Base-by-base conservation (phyloP, 2,329 filamentous ascomycete genomes). In the Rutstroemia sydowiana region DNA sequence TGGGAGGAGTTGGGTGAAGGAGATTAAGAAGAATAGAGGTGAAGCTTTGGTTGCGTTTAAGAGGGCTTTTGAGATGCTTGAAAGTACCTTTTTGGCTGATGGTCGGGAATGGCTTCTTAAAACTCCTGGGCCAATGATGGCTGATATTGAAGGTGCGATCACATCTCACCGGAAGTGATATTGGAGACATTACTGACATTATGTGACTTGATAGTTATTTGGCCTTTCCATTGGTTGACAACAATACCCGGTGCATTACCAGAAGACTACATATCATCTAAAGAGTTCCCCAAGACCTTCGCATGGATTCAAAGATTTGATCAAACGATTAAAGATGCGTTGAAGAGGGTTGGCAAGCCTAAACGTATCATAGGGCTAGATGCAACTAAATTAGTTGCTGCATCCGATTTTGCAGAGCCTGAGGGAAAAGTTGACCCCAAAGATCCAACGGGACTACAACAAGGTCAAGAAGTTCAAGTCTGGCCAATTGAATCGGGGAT, bases 211-310 rank as follows among this genome's bases (percentile, higher is more conserved):
- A 14, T 52, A 75, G 73, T 77, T 40, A 69, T 85, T 11, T 88
- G 81, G 82, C 74, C 77, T 0, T 75, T 88, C 57, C 76, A 84
- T 65, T 89, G 85, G 85, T 66, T 87, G 1, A 65, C 68, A 2
- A 69, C 67, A 10, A 69, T 87, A 43, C 75, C 75, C 11, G 75
- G 75, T 4, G 76, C 77, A 13, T 71, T 87, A 43, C 75, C 79
- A 3, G 53, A 69, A 45, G 71, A 75, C 18, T 60, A 73, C 6
- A 74, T 88, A 56, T 76, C 76, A 2, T 62, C 70, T 13, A 65
- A 66, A 16, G 69, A 68, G 36, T 86, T 78, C 59, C 85, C 84
- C 0, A 75, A 70, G 52, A 76, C 81, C 0, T 84, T 78, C 62
- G 75, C 76, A 1, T 88, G 83, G 82, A 73, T 86, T 16, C 65